These are phyloP conservation scores for Colletotrichum horii DNA, from an alignment of 2,329 filamentous ascomycete genomes.

Conservation along the genomic window DNA sequence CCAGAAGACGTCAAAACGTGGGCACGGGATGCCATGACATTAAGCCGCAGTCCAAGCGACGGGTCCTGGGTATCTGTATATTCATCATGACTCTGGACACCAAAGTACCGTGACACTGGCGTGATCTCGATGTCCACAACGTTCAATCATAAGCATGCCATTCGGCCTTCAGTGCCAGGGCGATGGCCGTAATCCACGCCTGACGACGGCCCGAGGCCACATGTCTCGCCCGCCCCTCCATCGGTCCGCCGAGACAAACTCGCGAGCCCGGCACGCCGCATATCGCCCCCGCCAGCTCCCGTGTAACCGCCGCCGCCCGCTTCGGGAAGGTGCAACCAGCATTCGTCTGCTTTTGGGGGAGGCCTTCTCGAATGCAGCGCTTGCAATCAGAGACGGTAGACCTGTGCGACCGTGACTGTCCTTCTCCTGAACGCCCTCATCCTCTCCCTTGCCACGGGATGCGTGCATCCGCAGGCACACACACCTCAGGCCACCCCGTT, in stretches of 20 bases:
- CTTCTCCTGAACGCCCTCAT: neutral
- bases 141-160: neutral
- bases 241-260: neutral
- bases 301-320: neutral
- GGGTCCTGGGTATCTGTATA: neutral
- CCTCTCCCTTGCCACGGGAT: neutral
- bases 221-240: neutral
- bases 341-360: neutral
- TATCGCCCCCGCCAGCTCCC: neutral
- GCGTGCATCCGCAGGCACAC: neutral
- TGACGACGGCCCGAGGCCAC: neutral
- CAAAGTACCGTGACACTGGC: neutral
- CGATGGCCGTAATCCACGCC: neutral
- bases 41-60: neutral
- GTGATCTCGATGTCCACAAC: neutral
- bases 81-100: neutral
- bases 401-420: neutral
- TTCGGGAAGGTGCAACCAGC: neutral
- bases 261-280: neutral
- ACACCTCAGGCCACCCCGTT: neutral
- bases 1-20: slow-evolving; percentile 8
- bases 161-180: neutral
- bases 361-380: neutral
- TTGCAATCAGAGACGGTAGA: neutral
- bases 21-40: neutral